Conservation (phyloP, 768 basidiomycete genomes). For the Cystobasidium ongulense region DNA sequence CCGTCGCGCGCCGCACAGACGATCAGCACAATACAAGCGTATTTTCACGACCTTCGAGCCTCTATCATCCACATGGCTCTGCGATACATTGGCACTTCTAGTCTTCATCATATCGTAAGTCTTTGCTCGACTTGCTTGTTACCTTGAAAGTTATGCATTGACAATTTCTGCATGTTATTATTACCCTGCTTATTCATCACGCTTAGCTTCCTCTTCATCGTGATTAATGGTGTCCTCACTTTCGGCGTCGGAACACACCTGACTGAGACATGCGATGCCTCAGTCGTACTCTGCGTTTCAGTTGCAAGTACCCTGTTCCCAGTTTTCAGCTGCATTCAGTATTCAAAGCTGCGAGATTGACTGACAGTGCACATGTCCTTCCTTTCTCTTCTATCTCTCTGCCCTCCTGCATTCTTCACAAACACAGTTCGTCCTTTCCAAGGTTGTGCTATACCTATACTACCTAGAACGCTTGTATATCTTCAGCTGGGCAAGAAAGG, state of each 20-base stretch:
- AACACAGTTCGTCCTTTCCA: conserved; percentile 25
- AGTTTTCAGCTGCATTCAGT: not conserved
- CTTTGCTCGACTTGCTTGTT: too few species aligned
- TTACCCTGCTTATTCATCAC: not conserved
- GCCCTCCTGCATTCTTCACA: not conserved
- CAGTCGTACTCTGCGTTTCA: conserved; percentile 28
- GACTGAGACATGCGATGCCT: conserved; percentile 17
- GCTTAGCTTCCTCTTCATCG: conserved; percentile 17
- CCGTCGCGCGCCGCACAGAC: too few species aligned
- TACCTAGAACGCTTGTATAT: conserved; percentile 22
- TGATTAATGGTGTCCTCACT: conserved; percentile 26
- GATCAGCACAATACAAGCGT: conserved; percentile 6
- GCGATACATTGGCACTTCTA: conserved; percentile 14
- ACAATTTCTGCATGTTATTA: too few species aligned
- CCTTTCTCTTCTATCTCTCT: too few species aligned
- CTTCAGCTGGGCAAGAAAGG: not conserved
- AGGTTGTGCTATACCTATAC: conserved; percentile 28
- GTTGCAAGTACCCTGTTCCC: not conserved
- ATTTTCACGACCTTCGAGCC: conserved; percentile 11
- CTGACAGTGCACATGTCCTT: too few species aligned
- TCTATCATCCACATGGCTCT: conserved; percentile 5
- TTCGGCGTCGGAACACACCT: conserved; percentile 20
- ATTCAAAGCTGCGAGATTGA: not conserved
- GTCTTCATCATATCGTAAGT: conserved; percentile 22
- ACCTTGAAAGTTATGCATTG: too few species aligned